These are phyloP conservation scores for Calcarisporium arbuscula DNA, from an alignment of 2,329 filamentous ascomycete species.

Conservation along the genomic window DNA sequence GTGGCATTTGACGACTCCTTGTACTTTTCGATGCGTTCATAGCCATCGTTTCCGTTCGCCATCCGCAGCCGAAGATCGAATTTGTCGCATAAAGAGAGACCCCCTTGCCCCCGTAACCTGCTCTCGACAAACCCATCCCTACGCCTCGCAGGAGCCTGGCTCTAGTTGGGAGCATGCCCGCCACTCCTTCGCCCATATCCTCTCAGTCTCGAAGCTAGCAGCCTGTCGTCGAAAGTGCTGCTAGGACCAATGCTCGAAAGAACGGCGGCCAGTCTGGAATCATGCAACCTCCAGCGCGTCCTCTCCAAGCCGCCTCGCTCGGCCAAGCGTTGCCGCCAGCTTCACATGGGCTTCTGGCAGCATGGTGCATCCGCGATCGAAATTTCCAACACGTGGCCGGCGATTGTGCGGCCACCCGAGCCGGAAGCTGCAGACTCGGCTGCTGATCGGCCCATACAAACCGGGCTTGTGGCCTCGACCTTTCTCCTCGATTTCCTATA, in stretches of 20 bases:
- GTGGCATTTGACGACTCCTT: no score
- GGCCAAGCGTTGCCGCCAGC: slow-evolving; percentile 33
- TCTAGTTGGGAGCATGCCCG: slow-evolving; percentile 18
- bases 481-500: slow-evolving; percentile 53
- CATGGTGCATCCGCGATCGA: slow-evolving; percentile 47
- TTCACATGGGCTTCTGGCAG: slow-evolving; percentile 48
- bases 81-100: background rate
- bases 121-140: no score
- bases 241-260: slow-evolving; percentile 48
- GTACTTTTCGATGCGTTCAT: background rate
- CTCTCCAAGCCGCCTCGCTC: slow-evolving; percentile 31
- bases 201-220: slow-evolving; percentile 11
- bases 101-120: no score
- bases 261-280: slow-evolving; percentile 50
- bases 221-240: slow-evolving; percentile 3
- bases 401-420: slow-evolving; percentile 20
- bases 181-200: slow-evolving; percentile 4
- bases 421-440: slow-evolving; percentile 14
- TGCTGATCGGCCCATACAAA: slow-evolving; percentile 15
- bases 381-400: slow-evolving; percentile 36
- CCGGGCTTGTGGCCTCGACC: slow-evolving; percentile 35
- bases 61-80: background rate
- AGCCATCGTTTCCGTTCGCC: background rate
- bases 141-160: no score
- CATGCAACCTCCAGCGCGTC: slow-evolving; percentile 47